These are phyloP conservation scores for Arctium lappa DNA, from an alignment of 129 eudicot species.

Conservation along the genomic window DNA sequence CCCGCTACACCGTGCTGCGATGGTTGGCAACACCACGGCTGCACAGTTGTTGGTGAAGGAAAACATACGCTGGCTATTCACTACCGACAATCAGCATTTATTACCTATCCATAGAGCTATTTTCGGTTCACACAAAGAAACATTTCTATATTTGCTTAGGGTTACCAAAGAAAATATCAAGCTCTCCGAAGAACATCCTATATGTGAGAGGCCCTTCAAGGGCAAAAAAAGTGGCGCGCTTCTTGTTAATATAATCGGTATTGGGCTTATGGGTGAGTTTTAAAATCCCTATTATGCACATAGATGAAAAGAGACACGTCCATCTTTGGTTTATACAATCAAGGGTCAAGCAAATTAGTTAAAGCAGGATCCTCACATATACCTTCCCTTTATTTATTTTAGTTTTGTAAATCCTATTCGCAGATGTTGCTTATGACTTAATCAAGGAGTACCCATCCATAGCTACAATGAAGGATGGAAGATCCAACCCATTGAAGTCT, in stretches of 20 bases:
- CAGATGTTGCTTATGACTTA: slow-evolving; percentile 21
- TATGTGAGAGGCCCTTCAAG: background rate
- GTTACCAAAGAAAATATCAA: background rate
- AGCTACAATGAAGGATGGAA: slow-evolving; percentile 10
- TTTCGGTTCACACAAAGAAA: slow-evolving; percentile 4
- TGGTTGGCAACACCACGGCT: slow-evolving; percentile 22
- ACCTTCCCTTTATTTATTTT: background rate
- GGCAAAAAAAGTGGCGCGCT: slow-evolving; percentile 3
- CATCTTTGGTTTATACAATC: too few species aligned
- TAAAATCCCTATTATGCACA: background rate
- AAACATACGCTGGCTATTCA: slow-evolving; percentile 2
- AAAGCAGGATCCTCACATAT: too few species aligned
- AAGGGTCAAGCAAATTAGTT: too few species aligned
- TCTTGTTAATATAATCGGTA: background rate
- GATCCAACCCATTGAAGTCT: slow-evolving; percentile 9
- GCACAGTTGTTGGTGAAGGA: slow-evolving; percentile 15
- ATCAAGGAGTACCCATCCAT: slow-evolving; percentile 12
- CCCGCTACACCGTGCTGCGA: slow-evolving; percentile 20
- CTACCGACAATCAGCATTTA: background rate
- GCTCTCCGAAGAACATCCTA: background rate
- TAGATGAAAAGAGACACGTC: too few species aligned
- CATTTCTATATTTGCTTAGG: background rate
- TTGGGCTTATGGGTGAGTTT: slow-evolving; percentile 11
- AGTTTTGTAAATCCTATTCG: background rate
- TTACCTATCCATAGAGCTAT: slow-evolving; percentile 18